phyloP scores from a whole-genome alignment of 2,329 filamentous ascomycete genomes.

The Exutisphaerella laricina region DNA sequence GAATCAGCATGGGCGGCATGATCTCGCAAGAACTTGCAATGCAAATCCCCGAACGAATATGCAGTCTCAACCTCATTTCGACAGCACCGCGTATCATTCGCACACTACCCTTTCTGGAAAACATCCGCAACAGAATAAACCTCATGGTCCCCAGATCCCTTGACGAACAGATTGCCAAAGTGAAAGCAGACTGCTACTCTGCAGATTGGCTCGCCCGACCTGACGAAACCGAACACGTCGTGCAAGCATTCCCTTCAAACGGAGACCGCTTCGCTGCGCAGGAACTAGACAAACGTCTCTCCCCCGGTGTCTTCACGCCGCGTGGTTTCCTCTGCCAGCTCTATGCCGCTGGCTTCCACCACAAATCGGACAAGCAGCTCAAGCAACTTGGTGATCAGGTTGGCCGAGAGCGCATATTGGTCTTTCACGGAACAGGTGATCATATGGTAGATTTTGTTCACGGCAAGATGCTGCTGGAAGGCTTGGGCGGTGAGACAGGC shows the following conservation, averaged over 20 bases:
- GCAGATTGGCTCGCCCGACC: slow-evolving; percentile 56
- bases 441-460: slow-evolving; percentile 71
- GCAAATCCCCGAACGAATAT: slow-evolving; percentile 45
- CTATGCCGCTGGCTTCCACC: slow-evolving; percentile 72
- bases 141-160: slow-evolving; percentile 63
- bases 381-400: slow-evolving; percentile 60
- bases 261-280: slow-evolving; percentile 77
- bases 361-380: slow-evolving; percentile 65
- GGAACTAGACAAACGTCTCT: slow-evolving; percentile 65
- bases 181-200: slow-evolving; percentile 62
- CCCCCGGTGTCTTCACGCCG: slow-evolving; percentile 56
- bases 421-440: slow-evolving; percentile 71
- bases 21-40: slow-evolving; percentile 73
- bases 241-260: slow-evolving; percentile 61
- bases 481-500: slow-evolving; percentile 54
- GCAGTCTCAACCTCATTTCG: slow-evolving; percentile 47
- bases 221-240: slow-evolving; percentile 47
- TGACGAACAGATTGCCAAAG: slow-evolving; percentile 59
- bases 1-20: slow-evolving; percentile 86
- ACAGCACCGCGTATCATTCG: slow-evolving; percentile 46
- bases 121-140: slow-evolving; percentile 54
- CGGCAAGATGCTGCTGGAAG: slow-evolving; percentile 61
- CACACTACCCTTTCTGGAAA: slow-evolving; percentile 52
- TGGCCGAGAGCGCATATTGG: slow-evolving; percentile 66
- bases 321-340: slow-evolving; percentile 71